Base-by-base conservation (phyloP, 1,284 basidiomycete species). In the Exsudoporus floridanus region DNA sequence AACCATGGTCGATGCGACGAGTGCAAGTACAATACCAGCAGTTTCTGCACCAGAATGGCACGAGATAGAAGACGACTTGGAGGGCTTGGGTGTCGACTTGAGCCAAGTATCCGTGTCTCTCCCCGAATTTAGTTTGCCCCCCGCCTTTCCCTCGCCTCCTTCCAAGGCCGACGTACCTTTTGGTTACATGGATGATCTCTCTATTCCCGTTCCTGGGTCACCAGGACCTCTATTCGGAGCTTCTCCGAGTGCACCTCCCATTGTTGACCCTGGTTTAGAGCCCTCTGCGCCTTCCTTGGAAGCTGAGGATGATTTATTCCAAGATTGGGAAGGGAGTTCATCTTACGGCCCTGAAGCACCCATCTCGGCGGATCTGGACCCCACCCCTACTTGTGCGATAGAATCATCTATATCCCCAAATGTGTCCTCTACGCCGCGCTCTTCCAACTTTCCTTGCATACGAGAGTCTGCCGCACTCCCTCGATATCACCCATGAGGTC, bases 141-240 rank as follows among this genome's bases (percentile, higher is more conserved):
- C 66, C 16, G 55, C 64, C 21, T 66, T 73, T 53, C 68, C 76
- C 18, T 62, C 70, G 3, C 68, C 71, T 7, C 69, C 73, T 12
- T 69, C 75, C 55, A 77, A 79, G 64, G 73, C 70, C 41, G 72
- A 75, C 55, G 59, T 77, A 56, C 65, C 68, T 65, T 45, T 60
- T 65, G 28, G 61, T 63, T 69, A 64, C 30, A 73, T 75, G 58
- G 74, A 77, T 53, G 72, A 74, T 42, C 75, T 21, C 70, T 50
- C 64, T 58, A 34, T 52, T 63, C 8, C 55, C 69, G 71, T 72
- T 46, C 54, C 64, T 46, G 74, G 60, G 41, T 74, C 74, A 6
- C 77, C 74, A 48, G 75, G 73, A n/a, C 75, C 77, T 33, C 75
- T 74, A 2, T 77, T 79, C 47, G 78, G 75, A 57, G 70, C 54